Evolutionary conservation across 306 rosid genomes (phyloP).

Genomic region (Alnus rubra): DNA sequence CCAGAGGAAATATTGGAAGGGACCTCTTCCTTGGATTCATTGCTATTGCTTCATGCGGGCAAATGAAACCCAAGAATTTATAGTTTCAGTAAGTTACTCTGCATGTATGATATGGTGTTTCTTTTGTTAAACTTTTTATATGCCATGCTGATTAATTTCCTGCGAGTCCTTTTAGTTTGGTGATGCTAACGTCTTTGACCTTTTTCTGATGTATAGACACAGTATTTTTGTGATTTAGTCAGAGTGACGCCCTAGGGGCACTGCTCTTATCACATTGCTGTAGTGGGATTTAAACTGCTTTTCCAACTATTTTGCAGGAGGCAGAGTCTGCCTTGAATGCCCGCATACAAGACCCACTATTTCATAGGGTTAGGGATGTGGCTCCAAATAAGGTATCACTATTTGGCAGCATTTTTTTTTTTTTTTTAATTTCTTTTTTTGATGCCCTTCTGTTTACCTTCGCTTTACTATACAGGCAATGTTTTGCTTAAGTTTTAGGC

Average conservation of each 20-base stretch:
- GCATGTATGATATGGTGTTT: background rate
- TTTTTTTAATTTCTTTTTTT: background rate
- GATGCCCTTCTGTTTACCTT: background rate
- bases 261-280: slow-evolving; percentile 6
- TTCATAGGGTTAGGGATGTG: slow-evolving; percentile 89
- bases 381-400: slow-evolving; percentile 89
- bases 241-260: background rate
- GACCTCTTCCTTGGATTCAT: slow-evolving; percentile 81
- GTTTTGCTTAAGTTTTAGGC: slow-evolving; percentile 79
- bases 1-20: slow-evolving; percentile 71
- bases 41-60: slow-evolving; percentile 94
- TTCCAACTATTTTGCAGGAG: slow-evolving; percentile 44
- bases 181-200: slow-evolving; percentile 7
- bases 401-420: background rate
- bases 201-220: slow-evolving; percentile 14
- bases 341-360: slow-evolving; percentile 53
- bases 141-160: background rate
- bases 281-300: slow-evolving; percentile 5
- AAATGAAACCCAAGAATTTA: slow-evolving; percentile 63
- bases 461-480: slow-evolving; percentile 57
- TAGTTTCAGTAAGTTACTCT: slow-evolving; percentile 63
- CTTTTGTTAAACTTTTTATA: background rate
- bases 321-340: slow-evolving; percentile 85
- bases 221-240: slow-evolving; percentile 11
- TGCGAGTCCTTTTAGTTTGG: background rate